Conservation (phyloP, 2,329 filamentous ascomycete genomes). For the Sporothrix phasma region DNA sequence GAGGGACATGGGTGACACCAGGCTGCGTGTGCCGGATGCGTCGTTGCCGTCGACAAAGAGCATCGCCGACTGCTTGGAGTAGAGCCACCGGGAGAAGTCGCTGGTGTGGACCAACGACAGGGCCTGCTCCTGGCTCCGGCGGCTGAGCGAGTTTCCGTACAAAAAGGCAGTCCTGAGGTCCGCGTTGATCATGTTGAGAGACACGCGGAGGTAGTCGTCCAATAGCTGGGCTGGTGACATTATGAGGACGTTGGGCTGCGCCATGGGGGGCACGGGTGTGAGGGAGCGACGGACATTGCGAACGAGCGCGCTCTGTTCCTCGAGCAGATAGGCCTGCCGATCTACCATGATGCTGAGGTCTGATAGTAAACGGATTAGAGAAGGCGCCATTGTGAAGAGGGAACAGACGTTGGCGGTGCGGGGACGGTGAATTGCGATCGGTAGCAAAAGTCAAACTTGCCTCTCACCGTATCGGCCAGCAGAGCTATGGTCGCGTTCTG, state of each 20-base stretch:
- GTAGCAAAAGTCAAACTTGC: not conserved
- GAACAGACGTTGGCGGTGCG: not conserved
- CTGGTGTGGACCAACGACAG: conserved; percentile 3
- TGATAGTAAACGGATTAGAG: not conserved
- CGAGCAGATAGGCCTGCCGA: not conserved
- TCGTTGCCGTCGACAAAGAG: conserved; percentile 15
- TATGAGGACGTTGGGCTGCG: not conserved
- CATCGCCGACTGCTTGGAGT: not conserved
- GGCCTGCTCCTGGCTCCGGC: conserved; percentile 4
- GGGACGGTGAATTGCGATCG: not conserved
- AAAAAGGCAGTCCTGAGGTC: not conserved
- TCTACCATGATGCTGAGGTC: not conserved
- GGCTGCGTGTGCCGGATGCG: not conserved
- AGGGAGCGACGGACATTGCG: not conserved
- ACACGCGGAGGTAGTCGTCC: not conserved
- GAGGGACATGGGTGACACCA: conserved; percentile 10
- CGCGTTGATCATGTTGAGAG: not conserved
- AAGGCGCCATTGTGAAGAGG: not conserved
- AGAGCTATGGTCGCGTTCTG: not conserved
- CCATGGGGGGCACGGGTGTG: not conserved
- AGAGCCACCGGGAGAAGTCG: not conserved
- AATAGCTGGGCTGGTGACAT: not conserved
- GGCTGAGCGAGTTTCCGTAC: not conserved
- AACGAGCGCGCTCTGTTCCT: not conserved
- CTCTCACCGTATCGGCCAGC: not conserved